These are phyloP conservation scores for Leccinum rimulosum DNA, from an alignment of 768 basidiomycete species.

Conservation along the genomic window DNA sequence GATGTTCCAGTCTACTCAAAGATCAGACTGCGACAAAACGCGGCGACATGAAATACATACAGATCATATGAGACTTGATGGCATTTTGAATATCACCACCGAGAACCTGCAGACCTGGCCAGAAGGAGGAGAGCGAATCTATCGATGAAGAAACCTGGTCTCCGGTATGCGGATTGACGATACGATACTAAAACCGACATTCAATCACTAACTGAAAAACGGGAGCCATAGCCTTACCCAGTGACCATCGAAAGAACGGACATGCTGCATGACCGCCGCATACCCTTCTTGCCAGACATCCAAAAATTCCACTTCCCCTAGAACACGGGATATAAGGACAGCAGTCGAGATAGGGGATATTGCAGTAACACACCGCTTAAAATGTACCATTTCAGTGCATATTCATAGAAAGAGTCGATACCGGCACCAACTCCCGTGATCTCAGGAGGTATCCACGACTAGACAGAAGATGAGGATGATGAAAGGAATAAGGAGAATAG, in stretches of 20 bases:
- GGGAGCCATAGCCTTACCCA: conserved; percentile 52
- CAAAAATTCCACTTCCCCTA: conserved; percentile 76
- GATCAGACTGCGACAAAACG: conserved; percentile 1
- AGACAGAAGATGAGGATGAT: conserved; percentile 8
- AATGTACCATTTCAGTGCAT: conserved; percentile 90
- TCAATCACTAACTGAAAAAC: conserved; percentile 1
- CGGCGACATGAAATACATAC: conserved; percentile 41
- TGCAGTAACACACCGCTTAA: conserved; percentile 56
- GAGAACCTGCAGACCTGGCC: conserved; percentile 93
- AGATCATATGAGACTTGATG: conserved; percentile 87
- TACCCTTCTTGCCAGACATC: conserved; percentile 86
- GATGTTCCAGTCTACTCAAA: conserved; percentile 76
- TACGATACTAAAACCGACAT: conserved; percentile 62
- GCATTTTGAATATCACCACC: conserved; percentile 86
- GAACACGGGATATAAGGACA: neutral
- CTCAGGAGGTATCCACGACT: conserved; percentile 76
- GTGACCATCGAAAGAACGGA: conserved; percentile 80
- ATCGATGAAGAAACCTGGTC: conserved; percentile 72
- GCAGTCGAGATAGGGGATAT: neutral
- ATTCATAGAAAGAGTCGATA: conserved; percentile 94
- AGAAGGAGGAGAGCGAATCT: conserved; percentile 96
- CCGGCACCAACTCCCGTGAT: conserved; percentile 87
- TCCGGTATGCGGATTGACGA: conserved; percentile 77
- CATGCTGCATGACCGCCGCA: conserved; percentile 80
- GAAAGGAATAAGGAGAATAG: neutral